Base-by-base conservation (phyloP, 2,329 filamentous ascomycete species). In the Cyphellophora attinorum region DNA sequence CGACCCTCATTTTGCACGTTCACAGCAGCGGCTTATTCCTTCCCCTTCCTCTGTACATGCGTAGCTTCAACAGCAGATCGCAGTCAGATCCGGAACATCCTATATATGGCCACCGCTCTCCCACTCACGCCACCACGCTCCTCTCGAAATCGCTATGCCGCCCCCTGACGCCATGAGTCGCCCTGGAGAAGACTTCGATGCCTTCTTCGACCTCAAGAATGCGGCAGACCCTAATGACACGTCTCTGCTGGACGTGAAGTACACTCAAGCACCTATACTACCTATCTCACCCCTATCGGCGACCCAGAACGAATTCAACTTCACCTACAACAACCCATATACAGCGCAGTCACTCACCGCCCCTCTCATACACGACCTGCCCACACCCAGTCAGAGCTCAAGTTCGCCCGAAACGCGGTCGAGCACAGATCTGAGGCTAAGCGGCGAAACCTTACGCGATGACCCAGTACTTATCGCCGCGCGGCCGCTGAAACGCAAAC, bases 401-500 rank as follows among this genome's bases (percentile, higher is more conserved):
- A 38, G 38, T 21, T 51, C 48, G 3, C 46, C 48, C 15, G 43
- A 45, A 13, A 44, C 44, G 18, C 41, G 37, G 8, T 40, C 44
- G 5, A 48, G 40, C 23, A 12, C 39, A 11, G 45, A 46, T 16
- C n/a, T 44, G 14, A 39, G 46, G 38, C 37, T 51, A 12, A 49
- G 45, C 35, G 47, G 48, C 11, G 48, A 51, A 27, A 47, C 48
- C 3, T 19, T 47, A 27, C 39, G 47, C 28, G 44, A 42, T 13
- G 27, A 34, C 19, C 27, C 34, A 15, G 35, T 40, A 5, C 38
- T 36, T 16, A 35, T 30, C 23, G 33, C 41, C 18, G 42, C 37
- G 10, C 38, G 40, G 13, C 41, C 58, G 41, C 69, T 77, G 47
- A 86, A 85, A 60, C 72, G 81, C 47, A 86, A 85, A 60, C 74